Conservation (phyloP, 2,329 filamentous ascomycete genomes). For the Chalaropsis ovoidea region DNA sequence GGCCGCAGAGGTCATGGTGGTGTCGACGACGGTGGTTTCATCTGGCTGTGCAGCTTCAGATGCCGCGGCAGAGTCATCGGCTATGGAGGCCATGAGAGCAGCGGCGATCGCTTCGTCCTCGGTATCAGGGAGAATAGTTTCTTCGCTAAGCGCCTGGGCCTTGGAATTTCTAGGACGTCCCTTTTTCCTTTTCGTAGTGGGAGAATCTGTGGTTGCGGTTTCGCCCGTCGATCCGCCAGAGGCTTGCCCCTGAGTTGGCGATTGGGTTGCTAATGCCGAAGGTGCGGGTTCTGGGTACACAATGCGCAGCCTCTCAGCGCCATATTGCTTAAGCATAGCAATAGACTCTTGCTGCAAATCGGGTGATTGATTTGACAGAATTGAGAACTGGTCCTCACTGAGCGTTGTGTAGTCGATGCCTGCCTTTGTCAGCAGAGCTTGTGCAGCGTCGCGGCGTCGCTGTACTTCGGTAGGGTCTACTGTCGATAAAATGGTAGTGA, state of each 20-base stretch:
- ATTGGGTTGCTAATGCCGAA: conserved; percentile 28
- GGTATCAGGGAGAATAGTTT: background rate
- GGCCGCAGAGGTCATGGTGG: no score
- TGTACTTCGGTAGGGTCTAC: conserved; percentile 38
- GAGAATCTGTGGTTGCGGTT: conserved; percentile 22
- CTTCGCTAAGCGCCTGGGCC: conserved; percentile 13
- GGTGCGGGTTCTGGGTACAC: conserved; percentile 39
- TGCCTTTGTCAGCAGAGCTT: conserved; percentile 38
- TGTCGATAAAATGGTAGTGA: conserved; percentile 11
- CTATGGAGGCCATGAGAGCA: background rate
- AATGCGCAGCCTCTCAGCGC: conserved; percentile 47
- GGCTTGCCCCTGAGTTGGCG: conserved; percentile 28
- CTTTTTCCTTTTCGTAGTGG: conserved; percentile 25
- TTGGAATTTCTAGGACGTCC: conserved; percentile 23
- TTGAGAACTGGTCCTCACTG: conserved; percentile 47
- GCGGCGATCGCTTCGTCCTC: background rate
- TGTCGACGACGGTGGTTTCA: no score
- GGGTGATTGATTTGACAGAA: conserved; percentile 51
- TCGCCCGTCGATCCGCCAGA: conserved; percentile 23
- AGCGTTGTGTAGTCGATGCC: conserved; percentile 44
- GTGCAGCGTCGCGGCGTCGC: conserved; percentile 42
- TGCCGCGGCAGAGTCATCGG: background rate
- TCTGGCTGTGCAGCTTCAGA: background rate
- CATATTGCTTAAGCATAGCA: conserved; percentile 47
- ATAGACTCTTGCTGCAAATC: conserved; percentile 46